Conservation (phyloP, 129 eudicot species). For the Gnaphalium uliginosum region DNA sequence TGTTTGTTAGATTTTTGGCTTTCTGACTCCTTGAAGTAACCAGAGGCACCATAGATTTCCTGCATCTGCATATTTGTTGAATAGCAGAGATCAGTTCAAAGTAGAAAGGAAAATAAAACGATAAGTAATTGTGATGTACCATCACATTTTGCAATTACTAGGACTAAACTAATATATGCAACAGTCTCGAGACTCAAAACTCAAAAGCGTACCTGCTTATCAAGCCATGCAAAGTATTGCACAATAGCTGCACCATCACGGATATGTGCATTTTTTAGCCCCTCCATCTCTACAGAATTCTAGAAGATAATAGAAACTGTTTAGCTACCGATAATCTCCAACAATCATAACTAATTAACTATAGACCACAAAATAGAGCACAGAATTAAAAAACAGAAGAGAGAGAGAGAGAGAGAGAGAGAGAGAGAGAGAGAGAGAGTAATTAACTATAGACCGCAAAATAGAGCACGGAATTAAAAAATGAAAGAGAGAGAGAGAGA, state of each 20-base stretch:
- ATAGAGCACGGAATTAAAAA: background rate
- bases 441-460: constrained; percentile 4
- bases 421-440: too few species aligned
- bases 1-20: constrained; percentile 36
- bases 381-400: background rate
- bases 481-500: background rate
- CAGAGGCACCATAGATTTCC: constrained; percentile 91
- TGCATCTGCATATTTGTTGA: constrained; percentile 65
- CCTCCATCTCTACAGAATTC: constrained; percentile 93
- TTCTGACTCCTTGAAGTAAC: constrained; percentile 77
- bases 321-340: constrained; percentile 15
- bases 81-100: constrained; percentile 12
- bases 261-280: constrained; percentile 85
- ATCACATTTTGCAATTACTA: constrained; percentile 1
- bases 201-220: constrained; percentile 64
- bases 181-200: background rate
- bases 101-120: background rate
- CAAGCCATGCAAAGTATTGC: constrained; percentile 95
- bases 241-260: constrained; percentile 99
- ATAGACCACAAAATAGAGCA: background rate
- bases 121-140: background rate
- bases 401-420: too few species aligned
- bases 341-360: background rate
- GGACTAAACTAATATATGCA: background rate
- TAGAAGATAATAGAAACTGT: constrained; percentile 23